Conservation (phyloP, 257 asterid species). For the Phtheirospermum japonicum region DNA sequence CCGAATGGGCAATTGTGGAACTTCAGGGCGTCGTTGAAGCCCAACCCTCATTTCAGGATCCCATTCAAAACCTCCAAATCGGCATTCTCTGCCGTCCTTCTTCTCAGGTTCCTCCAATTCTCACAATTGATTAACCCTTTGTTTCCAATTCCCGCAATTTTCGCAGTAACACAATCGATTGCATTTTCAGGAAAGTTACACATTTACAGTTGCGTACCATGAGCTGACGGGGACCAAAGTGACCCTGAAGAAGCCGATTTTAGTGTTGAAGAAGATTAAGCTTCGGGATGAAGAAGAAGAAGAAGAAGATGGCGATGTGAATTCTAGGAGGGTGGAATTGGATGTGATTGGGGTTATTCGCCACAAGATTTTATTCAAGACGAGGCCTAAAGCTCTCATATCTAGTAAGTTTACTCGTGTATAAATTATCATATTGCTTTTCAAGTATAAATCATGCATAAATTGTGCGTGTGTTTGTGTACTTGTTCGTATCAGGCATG, state of each 20-base stretch:
- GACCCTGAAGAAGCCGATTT: constrained; percentile 76
- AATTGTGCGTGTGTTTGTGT: background rate
- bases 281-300: constrained; percentile 31
- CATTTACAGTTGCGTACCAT: constrained; percentile 85
- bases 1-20: constrained; percentile 91
- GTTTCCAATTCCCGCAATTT: background rate
- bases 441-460: background rate
- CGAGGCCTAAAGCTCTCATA: constrained; percentile 92
- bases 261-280: constrained; percentile 77
- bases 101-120: constrained; percentile 51
- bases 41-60: constrained; percentile 55
- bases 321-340: constrained; percentile 50
- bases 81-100: constrained; percentile 90
- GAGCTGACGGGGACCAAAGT: constrained; percentile 79
- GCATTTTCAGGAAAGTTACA: constrained; percentile 63
- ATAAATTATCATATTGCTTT: background rate
- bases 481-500: too few relatives aligned
- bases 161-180: background rate
- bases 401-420: constrained; percentile 49
- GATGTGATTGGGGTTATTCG: constrained; percentile 78
- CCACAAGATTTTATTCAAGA: constrained; percentile 73
- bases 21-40: constrained; percentile 86
- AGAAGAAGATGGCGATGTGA: constrained; percentile 24
- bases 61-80: constrained; percentile 68
- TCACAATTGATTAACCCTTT: background rate